Evolutionary conservation across 2,329 filamentous ascomycete species (phyloP), one percentile per base, ranked within the genome.

Genomic region (Nothopassalora personata): DNA sequence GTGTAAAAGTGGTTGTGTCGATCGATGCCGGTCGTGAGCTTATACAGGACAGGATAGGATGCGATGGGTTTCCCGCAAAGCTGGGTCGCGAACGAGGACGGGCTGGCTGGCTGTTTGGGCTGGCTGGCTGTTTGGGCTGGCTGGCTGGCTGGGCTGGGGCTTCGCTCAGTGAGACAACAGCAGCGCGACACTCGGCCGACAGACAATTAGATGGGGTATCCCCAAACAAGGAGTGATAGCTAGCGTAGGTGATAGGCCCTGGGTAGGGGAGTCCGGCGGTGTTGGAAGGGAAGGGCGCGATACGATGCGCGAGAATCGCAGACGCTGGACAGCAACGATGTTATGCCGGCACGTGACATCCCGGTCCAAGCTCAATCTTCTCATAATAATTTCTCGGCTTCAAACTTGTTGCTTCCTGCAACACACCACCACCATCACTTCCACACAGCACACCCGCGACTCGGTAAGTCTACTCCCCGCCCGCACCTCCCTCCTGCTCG

Each of bases 401-500:
- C 43, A 15, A 46, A 31, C 46, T 5, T 31, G 9, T 50, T 36
- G 34, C 18, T 27, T 30, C 23, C 30, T 47, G 10, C 15, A 52
- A 53, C 34, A 43, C 36, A 46, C n/a, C 53, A 46, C n/a, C 53
- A 50, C 52, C 51, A 46, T 19, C 54, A n/a, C 48, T 43, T 39
- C 31, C 31, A 39, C 59, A 60, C 34, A 50, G 49, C 23, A 23
- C 23, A 50, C 31, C 28, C 27, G 45, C 27, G 45, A 47, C 56
- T n/a, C 15, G 49, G 49, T 51, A 34, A 51, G 49, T 51, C 28
- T 19, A 11, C 45, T 34, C 48, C 27, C 23, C 48, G 13, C 43
- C 28, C 53, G 31, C 53, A 54, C 23, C 3, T 33, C 3, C 45
- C 31, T 36, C 43, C 54, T 53, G 48, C 49, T 64, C 64, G 77